Evolutionary conservation across 805 yeast species (phyloP).

Genomic region (Lipomyces sp.): DNA sequence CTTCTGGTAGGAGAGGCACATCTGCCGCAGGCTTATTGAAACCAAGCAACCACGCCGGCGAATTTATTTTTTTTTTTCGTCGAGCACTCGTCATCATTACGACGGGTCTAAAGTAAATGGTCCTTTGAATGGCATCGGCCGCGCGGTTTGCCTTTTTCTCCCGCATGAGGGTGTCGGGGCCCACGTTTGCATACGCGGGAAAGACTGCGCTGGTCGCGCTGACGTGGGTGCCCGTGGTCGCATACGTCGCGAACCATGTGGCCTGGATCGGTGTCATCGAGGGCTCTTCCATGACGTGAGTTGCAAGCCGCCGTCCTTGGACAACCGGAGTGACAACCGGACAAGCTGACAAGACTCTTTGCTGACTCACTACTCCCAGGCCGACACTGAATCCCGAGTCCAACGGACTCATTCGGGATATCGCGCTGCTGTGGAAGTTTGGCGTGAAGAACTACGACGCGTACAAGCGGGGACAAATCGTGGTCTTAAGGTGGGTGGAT

Average conservation of each 20-base stretch:
- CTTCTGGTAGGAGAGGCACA: no score
- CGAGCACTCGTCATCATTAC: no score
- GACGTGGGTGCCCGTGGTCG: constrained; percentile 78
- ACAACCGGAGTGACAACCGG: neutral
- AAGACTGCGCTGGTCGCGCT: constrained; percentile 39
- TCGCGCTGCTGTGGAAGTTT: constrained; percentile 19
- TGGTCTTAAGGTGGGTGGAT: constrained; percentile 15
- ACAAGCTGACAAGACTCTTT: neutral
- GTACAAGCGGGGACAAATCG: constrained; percentile 17
- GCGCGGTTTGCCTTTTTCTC: no score
- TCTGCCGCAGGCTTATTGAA: no score
- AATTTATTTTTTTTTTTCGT: no score
- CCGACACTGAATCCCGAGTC: constrained; percentile 28
- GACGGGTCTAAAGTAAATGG: no score
- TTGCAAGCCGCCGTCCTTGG: neutral
- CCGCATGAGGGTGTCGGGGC: no score
- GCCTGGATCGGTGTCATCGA: constrained; percentile 69
- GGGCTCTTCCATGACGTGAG: constrained; percentile 70
- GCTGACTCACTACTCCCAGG: neutral
- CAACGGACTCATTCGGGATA: constrained; percentile 19
- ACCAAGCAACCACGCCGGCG: no score
- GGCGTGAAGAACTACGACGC: constrained; percentile 8
- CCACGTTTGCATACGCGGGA: neutral
- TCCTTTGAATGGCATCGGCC: no score
- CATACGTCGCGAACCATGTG: constrained; percentile 65